Conservation (phyloP, 805 yeast species). For the Torulaspora maleeae region DNA sequence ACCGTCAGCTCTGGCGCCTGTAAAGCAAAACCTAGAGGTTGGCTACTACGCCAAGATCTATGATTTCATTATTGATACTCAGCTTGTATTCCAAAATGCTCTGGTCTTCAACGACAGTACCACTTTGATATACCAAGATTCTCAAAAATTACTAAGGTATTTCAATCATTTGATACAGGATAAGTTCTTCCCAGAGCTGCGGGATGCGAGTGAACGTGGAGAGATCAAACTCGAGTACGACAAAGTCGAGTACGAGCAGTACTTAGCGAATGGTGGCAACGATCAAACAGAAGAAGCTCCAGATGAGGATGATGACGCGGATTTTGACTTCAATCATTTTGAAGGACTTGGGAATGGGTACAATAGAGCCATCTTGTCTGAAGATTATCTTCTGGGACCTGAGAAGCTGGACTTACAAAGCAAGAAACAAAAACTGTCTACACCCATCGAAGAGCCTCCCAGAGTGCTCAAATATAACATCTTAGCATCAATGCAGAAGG, state of each 20-base stretch:
- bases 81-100: constrained; percentile 73
- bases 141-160: constrained; percentile 52
- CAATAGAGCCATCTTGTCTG: constrained; percentile 27
- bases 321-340: constrained; percentile 29
- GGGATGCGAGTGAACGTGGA: constrained; percentile 32
- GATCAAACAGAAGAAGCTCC: constrained; percentile 13
- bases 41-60: constrained; percentile 53
- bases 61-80: constrained; percentile 54
- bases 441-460: constrained; percentile 20
- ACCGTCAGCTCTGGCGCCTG: constrained; percentile 68
- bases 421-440: constrained; percentile 13
- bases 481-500: constrained; percentile 24
- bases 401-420: constrained; percentile 6
- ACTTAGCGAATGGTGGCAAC: constrained; percentile 23
- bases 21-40: constrained; percentile 48
- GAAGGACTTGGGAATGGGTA: constrained; percentile 36
- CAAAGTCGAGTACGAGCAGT: constrained; percentile 30
- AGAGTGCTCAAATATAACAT: constrained; percentile 30
- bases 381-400: constrained; percentile 32
- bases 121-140: constrained; percentile 67
- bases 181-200: constrained; percentile 28
- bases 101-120: constrained; percentile 69
- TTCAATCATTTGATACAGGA: constrained; percentile 38
- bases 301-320: constrained; percentile 23
- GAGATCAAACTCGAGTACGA: constrained; percentile 31